These are phyloP conservation scores for Cutaneotrichosporon sp. DNA, from an alignment of 1,284 basidiomycete genomes.

Conservation along the genomic window DNA sequence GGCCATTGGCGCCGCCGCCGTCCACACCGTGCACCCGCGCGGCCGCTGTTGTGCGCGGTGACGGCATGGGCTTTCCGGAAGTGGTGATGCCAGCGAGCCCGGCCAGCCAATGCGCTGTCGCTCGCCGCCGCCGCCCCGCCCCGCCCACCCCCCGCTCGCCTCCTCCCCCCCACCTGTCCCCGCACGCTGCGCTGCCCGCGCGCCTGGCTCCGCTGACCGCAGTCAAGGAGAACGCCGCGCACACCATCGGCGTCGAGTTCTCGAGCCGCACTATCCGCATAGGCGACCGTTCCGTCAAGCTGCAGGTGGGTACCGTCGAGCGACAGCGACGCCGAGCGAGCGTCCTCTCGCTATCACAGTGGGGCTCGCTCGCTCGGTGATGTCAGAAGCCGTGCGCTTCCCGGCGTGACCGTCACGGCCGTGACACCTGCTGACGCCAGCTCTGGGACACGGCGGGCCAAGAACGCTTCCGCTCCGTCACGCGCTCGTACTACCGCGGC, in stretches of 20 bases:
- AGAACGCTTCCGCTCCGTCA: conserved; percentile 94
- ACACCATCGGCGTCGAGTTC: conserved; percentile 97
- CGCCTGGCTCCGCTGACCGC: conserved; percentile 11
- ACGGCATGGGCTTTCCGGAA: too few relatives aligned
- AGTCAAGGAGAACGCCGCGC: conserved; percentile 96
- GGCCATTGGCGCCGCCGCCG: too few relatives aligned
- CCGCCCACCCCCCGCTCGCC: too few relatives aligned
- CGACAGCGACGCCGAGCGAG: too few relatives aligned
- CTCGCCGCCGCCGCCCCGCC: too few relatives aligned
- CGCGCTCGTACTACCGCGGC: conserved; percentile 93
- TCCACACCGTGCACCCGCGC: too few relatives aligned
- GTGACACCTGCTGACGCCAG: conserved; percentile 53
- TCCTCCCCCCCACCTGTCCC: too few relatives aligned
- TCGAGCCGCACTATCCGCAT: conserved; percentile 84
- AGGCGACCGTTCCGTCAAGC: conserved; percentile 89
- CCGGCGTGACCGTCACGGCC: conserved; percentile 9
- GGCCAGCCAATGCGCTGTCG: too few relatives aligned
- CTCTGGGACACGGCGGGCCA: conserved; percentile 98
- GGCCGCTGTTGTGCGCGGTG: too few relatives aligned
- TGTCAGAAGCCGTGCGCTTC: not conserved
- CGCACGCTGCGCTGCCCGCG: not conserved
- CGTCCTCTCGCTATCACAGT: too few relatives aligned
- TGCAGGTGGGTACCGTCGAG: conserved; percentile 66
- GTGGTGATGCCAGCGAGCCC: too few relatives aligned
- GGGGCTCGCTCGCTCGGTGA: too few relatives aligned